phyloP scores from a whole-genome alignment of 2,329 filamentous ascomycete species.

The Claviceps pazoutovae region DNA sequence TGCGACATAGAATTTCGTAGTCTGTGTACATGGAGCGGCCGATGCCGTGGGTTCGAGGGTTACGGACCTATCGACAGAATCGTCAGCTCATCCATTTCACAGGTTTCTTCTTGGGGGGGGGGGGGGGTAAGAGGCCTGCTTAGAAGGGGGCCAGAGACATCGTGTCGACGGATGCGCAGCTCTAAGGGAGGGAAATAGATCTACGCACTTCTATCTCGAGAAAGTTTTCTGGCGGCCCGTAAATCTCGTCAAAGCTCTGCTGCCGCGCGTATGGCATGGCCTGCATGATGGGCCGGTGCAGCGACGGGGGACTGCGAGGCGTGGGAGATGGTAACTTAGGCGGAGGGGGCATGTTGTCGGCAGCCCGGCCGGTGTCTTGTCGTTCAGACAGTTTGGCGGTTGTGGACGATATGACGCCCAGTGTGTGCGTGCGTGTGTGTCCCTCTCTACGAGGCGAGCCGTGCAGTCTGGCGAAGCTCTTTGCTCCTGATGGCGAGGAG shows the following conservation, averaged over 20 bases:
- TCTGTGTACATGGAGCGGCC: slow-evolving; percentile 96
- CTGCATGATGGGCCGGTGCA: slow-evolving; percentile 44
- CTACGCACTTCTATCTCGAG: slow-evolving; percentile 78
- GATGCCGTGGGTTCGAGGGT: slow-evolving; percentile 87
- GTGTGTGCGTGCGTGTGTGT: not conserved
- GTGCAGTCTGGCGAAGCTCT: too few relatives aligned
- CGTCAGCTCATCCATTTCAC: too few relatives aligned
- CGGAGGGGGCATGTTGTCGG: slow-evolving; percentile 10
- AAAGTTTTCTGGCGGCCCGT: slow-evolving; percentile 96
- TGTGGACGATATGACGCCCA: not conserved
- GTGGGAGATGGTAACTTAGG: slow-evolving; percentile 9
- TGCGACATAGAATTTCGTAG: slow-evolving; percentile 94
- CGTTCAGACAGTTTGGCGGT: slow-evolving; percentile 30
- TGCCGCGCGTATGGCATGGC: slow-evolving; percentile 61
- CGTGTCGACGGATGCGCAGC: not conserved
- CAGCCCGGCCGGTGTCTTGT: slow-evolving; percentile 20
- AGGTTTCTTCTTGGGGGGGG: not conserved
- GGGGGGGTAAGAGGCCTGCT: not conserved
- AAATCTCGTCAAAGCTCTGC: slow-evolving; percentile 98
- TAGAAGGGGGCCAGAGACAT: not conserved
- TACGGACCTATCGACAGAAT: slow-evolving; percentile 52
- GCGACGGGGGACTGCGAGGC: slow-evolving; percentile 19
- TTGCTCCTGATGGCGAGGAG: too few relatives aligned
- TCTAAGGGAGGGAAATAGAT: not conserved
- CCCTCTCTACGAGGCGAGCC: not conserved